Percentiles rank a stretch among this genome's conserved stretches.
These are phyloP conservation scores for Aspergillus fischeri DNA, from an alignment of 2,329 filamentous ascomycete genomes.

Conservation along the genomic window DNA sequence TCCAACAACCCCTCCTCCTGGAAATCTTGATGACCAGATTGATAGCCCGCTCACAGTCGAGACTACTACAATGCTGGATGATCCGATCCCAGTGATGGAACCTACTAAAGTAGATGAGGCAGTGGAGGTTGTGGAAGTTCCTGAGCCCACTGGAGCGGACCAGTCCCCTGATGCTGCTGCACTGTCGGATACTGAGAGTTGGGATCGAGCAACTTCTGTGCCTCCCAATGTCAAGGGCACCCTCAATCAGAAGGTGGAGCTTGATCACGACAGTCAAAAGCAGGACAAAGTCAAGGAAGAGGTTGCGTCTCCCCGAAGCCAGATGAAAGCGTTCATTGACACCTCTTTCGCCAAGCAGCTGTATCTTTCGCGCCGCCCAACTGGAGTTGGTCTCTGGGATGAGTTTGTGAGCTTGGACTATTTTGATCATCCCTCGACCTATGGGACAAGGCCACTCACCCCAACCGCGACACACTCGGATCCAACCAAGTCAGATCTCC, in stretches of 20 bases:
- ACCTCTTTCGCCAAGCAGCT: constrained; percentile 36
- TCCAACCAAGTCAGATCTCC: constrained; percentile 21
- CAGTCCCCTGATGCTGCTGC: background rate
- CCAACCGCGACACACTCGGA: constrained; percentile 7
- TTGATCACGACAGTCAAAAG: background rate
- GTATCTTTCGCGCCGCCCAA: constrained; percentile 25
- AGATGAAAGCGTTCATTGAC: constrained; percentile 24
- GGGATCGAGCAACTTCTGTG: constrained; percentile 10
- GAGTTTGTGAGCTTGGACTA: constrained; percentile 37
- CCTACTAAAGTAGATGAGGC: background rate
- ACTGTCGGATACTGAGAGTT: constrained; percentile 4
- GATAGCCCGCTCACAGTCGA: constrained; percentile 6
- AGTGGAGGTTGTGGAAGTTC: constrained; percentile 1
- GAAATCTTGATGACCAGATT: constrained; percentile 11
- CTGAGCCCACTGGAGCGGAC: background rate
- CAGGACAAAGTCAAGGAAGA: background rate
- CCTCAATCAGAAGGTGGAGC: background rate
- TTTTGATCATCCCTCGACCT: constrained; percentile 20
- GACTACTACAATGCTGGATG: constrained; percentile 6
- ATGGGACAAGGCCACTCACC: constrained; percentile 6
- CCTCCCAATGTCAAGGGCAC: constrained; percentile 2
- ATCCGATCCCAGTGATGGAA: background rate
- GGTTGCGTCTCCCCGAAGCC: constrained; percentile 1
- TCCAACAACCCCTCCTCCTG: constrained; percentile 35
- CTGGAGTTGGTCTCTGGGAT: constrained; percentile 36